phyloP scores from a whole-genome alignment of 495 filamentous ascomycete species.

The Antarctomyces pellizariae region DNA sequence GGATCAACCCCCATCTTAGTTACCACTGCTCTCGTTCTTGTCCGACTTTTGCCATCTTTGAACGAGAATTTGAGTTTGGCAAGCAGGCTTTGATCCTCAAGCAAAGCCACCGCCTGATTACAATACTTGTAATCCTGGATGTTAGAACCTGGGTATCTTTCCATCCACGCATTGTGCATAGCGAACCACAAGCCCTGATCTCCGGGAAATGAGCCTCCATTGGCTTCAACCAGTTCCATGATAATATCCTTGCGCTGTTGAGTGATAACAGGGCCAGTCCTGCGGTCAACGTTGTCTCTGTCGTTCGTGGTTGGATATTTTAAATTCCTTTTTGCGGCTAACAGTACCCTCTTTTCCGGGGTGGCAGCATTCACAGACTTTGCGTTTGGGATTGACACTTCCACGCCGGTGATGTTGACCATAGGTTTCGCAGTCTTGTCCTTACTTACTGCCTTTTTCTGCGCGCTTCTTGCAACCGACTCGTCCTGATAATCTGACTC shows the following conservation, averaged over 20 bases:
- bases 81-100: constrained; percentile 35
- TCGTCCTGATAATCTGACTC: no score
- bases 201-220: constrained; percentile 50
- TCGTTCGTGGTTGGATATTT: background rate
- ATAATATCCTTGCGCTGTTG: constrained; percentile 37
- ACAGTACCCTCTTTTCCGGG: background rate
- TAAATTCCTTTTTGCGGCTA: background rate
- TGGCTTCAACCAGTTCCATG: constrained; percentile 40
- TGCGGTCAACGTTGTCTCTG: background rate
- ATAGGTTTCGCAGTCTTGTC: no score
- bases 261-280: background rate
- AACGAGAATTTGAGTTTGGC: constrained; percentile 39
- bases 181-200: constrained; percentile 50
- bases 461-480: no score
- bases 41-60: constrained; percentile 12
- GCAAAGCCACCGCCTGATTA: constrained; percentile 30
- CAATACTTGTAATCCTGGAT: constrained; percentile 16
- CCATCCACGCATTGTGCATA: constrained; percentile 36
- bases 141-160: constrained; percentile 26
- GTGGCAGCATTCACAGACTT: no score
- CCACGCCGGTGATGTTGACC: no score
- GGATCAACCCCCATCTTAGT: constrained; percentile 2
- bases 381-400: no score
- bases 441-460: no score
- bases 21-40: constrained; percentile 10